phyloP scores from a whole-genome alignment of 176 grass and related monocot species.

The Calamus simplicifolius region DNA sequence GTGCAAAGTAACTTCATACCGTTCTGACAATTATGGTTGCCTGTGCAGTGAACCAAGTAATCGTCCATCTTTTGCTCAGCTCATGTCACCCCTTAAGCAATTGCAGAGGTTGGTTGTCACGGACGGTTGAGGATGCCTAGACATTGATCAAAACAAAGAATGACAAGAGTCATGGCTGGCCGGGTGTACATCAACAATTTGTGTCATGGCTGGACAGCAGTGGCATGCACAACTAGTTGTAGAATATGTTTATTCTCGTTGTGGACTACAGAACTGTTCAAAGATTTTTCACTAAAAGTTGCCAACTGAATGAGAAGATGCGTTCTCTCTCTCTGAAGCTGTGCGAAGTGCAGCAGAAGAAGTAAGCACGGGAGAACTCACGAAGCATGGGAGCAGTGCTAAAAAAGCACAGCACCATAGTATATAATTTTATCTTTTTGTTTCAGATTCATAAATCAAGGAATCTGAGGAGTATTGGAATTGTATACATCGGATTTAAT shows the following conservation, averaged over 20 bases:
- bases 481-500: constrained; percentile 1
- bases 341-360: constrained; percentile 40
- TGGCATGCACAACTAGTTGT: constrained; percentile 17
- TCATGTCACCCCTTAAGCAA: constrained; percentile 67
- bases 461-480: constrained; percentile 12
- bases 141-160: constrained; percentile 4
- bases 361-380: constrained; percentile 5
- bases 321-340: constrained; percentile 29
- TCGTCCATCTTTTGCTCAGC: constrained; percentile 82
- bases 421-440: constrained; percentile 16
- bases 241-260: constrained; percentile 9
- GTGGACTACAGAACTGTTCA: constrained; percentile 7
- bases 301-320: not conserved
- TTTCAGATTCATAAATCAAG: constrained; percentile 17
- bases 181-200: constrained; percentile 1
- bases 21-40: too few species aligned
- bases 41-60: constrained; percentile 65
- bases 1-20: too few species aligned
- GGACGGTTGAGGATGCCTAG: constrained; percentile 2
- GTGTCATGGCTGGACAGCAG: constrained; percentile 15
- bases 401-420: constrained; percentile 7
- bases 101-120: constrained; percentile 51
- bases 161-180: constrained; percentile 3
- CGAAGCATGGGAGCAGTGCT: not conserved
- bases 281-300: constrained; percentile 4